Conservation (phyloP, 2,329 filamentous ascomycete genomes). For the Thielaviopsis musarum region DNA sequence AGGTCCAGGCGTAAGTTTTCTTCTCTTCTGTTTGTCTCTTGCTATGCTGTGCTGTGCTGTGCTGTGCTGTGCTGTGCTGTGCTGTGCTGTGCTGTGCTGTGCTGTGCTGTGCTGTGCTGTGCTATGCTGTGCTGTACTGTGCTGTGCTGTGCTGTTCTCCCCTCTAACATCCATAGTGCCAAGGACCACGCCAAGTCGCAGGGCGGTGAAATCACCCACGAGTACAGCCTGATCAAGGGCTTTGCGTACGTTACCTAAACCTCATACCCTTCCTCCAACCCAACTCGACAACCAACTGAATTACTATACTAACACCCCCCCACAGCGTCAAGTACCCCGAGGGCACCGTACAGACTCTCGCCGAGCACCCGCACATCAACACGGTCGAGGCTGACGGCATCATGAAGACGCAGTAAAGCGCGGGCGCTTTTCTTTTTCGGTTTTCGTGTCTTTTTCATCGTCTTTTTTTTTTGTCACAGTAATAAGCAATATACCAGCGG, state of each 20-base stretch:
- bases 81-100: neutral
- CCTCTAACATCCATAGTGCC: conserved; percentile 31
- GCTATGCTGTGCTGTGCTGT: neutral
- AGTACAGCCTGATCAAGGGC: conserved; percentile 77
- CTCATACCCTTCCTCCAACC: neutral
- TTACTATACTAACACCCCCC: neutral
- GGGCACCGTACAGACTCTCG: conserved; percentile 42
- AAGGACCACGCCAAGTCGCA: conserved; percentile 60
- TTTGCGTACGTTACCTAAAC: conserved; percentile 56
- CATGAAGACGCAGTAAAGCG: neutral
- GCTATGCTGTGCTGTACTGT: neutral
- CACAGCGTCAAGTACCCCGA: conserved; percentile 46
- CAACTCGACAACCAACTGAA: neutral
- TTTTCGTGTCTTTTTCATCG: neutral
- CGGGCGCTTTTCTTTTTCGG: neutral
- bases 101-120: neutral
- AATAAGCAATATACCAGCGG: neutral
- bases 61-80: neutral
- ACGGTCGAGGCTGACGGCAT: conserved; percentile 53
- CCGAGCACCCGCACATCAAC: conserved; percentile 54
- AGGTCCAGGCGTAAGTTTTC: conserved; percentile 47
- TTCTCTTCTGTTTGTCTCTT: neutral
- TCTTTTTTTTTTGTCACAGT: neutral
- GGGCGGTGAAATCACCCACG: conserved; percentile 70
- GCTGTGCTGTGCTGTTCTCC: no score